Percentiles rank a stretch among this genome's conserved stretches.
Evolutionary conservation across 768 basidiomycete genomes (phyloP).

Genomic region (Mycena olivaceomarginata): DNA sequence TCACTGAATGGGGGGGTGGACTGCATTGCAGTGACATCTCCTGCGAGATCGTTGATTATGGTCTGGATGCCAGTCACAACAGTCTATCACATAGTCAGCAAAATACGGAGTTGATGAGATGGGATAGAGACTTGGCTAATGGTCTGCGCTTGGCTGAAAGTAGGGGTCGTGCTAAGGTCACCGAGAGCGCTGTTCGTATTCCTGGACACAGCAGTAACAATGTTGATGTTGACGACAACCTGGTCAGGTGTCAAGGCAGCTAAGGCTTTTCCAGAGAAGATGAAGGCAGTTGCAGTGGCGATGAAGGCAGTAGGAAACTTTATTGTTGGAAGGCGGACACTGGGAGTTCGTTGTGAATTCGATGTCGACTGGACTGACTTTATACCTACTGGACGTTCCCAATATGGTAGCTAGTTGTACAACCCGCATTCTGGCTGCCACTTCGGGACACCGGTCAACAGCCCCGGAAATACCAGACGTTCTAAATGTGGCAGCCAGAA

Average conservation of each 20-base stretch:
- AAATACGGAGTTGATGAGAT: neutral
- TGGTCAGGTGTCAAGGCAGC: neutral
- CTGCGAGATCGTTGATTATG: neutral
- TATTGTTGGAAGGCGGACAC: neutral
- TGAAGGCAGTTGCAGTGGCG: neutral
- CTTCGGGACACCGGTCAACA: too few relatives aligned
- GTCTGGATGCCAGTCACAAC: neutral
- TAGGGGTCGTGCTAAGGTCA: neutral
- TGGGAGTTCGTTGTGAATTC: neutral
- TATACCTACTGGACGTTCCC: neutral
- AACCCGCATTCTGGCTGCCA: too few relatives aligned
- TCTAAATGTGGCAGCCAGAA: too few relatives aligned
- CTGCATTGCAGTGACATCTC: neutral
- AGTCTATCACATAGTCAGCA: neutral
- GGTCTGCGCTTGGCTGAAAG: neutral
- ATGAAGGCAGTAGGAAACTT: neutral
- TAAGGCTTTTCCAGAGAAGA: neutral
- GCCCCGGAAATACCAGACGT: too few relatives aligned
- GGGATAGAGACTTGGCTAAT: neutral
- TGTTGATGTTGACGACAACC: slow-evolving; percentile 3
- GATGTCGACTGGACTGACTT: neutral
- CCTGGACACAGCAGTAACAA: neutral
- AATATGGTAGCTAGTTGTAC: neutral
- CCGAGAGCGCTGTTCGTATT: neutral
- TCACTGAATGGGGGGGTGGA: neutral